phyloP scores from a whole-genome alignment of 2,329 filamentous ascomycete species.

The Sphaerostilbella broomeana region DNA sequence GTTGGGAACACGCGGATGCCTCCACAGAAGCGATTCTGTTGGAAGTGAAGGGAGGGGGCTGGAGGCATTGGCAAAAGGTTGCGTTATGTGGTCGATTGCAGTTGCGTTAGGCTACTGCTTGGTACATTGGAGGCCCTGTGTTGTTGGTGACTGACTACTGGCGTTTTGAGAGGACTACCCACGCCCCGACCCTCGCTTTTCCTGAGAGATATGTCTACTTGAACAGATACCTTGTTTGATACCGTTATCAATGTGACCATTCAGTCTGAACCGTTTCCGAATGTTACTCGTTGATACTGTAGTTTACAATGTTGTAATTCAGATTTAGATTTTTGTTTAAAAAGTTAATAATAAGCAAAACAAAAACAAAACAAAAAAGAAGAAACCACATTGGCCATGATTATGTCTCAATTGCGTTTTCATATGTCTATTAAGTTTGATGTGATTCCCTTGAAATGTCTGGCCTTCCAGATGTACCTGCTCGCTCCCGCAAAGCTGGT shows the following conservation, averaged over 20 bases:
- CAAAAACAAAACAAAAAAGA: too few relatives aligned
- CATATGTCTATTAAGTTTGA: too few relatives aligned
- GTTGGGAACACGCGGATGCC: slow-evolving; percentile 8
- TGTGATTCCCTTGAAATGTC: too few relatives aligned
- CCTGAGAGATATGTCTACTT: slow-evolving; percentile 30
- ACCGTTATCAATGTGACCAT: slow-evolving; percentile 15
- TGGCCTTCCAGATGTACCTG: too few relatives aligned
- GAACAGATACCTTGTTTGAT: slow-evolving; percentile 30
- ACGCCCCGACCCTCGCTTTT: slow-evolving; percentile 26
- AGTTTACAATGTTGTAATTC: slow-evolving; percentile 2
- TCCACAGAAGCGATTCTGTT: slow-evolving; percentile 11
- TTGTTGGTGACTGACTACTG: slow-evolving; percentile 16
- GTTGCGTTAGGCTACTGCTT: slow-evolving; percentile 11
- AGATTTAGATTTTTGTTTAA: background rate
- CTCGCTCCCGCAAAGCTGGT: too few relatives aligned
- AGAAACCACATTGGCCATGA: too few relatives aligned
- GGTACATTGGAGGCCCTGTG: slow-evolving; percentile 7
- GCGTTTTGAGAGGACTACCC: slow-evolving; percentile 23
- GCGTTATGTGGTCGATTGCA: slow-evolving; percentile 12
- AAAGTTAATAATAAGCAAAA: background rate
- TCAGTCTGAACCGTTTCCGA: slow-evolving; percentile 3
- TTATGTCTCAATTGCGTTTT: too few relatives aligned
- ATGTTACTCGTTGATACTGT: slow-evolving; percentile 5
- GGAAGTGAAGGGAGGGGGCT: slow-evolving; percentile 10
- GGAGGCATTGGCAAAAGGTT: slow-evolving; percentile 11